Conservation (phyloP, 2,329 filamentous ascomycete genomes). For the Monascus ruber region DNA sequence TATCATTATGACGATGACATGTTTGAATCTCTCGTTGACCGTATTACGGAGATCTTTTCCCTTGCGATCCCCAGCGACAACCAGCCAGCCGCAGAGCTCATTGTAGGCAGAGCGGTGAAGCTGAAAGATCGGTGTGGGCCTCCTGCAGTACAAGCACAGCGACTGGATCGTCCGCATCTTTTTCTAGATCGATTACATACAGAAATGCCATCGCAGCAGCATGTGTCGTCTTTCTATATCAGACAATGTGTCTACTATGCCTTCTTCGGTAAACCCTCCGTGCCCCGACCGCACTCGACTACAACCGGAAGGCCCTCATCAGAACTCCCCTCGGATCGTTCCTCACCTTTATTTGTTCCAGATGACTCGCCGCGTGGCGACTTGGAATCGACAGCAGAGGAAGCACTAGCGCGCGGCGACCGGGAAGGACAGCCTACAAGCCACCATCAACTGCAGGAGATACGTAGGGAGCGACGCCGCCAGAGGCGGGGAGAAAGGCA, state of each 20-base stretch:
- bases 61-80: constrained; percentile 5
- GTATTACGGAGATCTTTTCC: constrained; percentile 8
- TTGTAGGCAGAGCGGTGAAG: constrained; percentile 5
- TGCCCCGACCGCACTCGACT: neutral
- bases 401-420: neutral
- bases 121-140: constrained; percentile 6
- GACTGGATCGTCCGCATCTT: constrained; percentile 9
- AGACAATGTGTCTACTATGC: constrained; percentile 12
- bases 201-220: constrained; percentile 1
- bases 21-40: constrained; percentile 9
- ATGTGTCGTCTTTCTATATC: constrained; percentile 9
- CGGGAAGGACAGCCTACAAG: constrained; percentile 1
- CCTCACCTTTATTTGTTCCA: constrained; percentile 7
- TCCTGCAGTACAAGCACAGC: constrained; percentile 5
- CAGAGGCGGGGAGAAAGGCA: constrained; percentile 6
- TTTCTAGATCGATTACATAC: constrained; percentile 12
- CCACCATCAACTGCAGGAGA: neutral
- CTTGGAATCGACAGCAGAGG: neutral
- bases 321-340: constrained; percentile 1
- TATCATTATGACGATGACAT: constrained; percentile 9
- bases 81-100: constrained; percentile 1
- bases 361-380: neutral
- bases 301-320: neutral
- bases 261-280: constrained; percentile 9
- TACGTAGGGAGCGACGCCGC: constrained; percentile 3